Evolutionary conservation across 2,329 filamentous ascomycete genomes (phyloP).

Genomic region (Calonectria hawksworthii): DNA sequence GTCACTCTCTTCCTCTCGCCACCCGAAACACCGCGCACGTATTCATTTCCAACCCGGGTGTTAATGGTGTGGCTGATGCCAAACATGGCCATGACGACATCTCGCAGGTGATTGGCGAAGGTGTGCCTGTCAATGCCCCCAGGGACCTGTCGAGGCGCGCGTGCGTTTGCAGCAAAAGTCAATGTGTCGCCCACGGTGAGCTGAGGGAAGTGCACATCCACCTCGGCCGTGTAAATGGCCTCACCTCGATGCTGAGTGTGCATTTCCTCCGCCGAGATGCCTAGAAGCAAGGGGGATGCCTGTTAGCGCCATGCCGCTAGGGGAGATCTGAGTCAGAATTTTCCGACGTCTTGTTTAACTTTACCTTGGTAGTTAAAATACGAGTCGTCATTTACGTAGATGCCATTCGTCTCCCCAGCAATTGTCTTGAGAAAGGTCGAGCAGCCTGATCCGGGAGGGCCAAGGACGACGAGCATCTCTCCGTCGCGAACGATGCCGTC

Average conservation of each 20-base stretch:
- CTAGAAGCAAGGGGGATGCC: conserved; percentile 23
- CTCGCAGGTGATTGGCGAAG: conserved; percentile 72
- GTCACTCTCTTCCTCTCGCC: conserved; percentile 63
- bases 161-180: conserved; percentile 78
- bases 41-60: conserved; percentile 79
- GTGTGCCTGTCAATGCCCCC: conserved; percentile 64
- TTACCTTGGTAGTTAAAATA: conserved; percentile 84
- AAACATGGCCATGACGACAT: conserved; percentile 80
- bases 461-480: conserved; percentile 80
- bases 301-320: background rate
- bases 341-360: conserved; percentile 9
- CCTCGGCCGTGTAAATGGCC: conserved; percentile 86
- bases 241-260: conserved; percentile 70
- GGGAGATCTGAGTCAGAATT: background rate
- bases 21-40: conserved; percentile 69
- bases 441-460: conserved; percentile 78
- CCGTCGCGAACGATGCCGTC: conserved; percentile 76
- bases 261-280: conserved; percentile 41
- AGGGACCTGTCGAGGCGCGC: conserved; percentile 71
- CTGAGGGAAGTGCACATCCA: conserved; percentile 83
- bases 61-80: conserved; percentile 78
- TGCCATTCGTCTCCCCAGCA: conserved; percentile 83
- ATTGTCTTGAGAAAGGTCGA: conserved; percentile 87
- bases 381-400: conserved; percentile 76
- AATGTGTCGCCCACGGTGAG: conserved; percentile 82